Evolutionary conservation across 2,329 filamentous ascomycete genomes (phyloP), one percentile per base, ranked within the genome.

Genomic region (Penicillium sp.): DNA sequence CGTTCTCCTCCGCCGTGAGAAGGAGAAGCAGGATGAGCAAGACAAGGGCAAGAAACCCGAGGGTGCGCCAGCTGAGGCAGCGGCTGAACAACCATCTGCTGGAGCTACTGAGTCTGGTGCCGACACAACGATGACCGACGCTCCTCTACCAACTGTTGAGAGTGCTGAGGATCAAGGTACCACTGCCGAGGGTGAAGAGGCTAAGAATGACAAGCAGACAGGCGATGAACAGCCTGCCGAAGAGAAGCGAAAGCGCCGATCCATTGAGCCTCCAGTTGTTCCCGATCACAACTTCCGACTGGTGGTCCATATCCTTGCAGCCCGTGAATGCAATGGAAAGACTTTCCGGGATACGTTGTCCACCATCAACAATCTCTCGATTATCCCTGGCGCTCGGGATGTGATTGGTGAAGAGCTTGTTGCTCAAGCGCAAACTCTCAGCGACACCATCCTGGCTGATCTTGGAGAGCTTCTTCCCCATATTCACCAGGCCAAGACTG

Each of bases 331-430:
- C 79, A 97, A 92, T 73, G 93, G 92, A 65, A 97, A 97, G 82
- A 98, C 95, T 0, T 99, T 99, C 84, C 91, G 95, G 74, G 96
- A 98, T 76, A 98, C 95, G 0, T 85, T 99, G 57, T 95, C 94
- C 16, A 96, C 96, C n/a, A 97, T 99, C 82, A 98, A 97, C 80
- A 97, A 98, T 72, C 84, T 99, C 46, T 98, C 93, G 5, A 89
- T 91, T 42, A 95, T 99, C 62, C 93, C 94, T 16, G 92, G 90
- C 13, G 93, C 94, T 19, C 95, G 96, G 78, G 86, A 90, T 56
- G 84, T 92, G 11, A 98, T 99, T 75, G 95, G 95, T n/a, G 89
- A 91, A 68, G 94, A 99, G 78, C 84, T 99, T 54, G 91, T 97
- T 60, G 85, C 86, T 52, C 94, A 97, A 77, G 93, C 95, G 52